Percentiles rank a stretch among this genome's conserved stretches.
Evolutionary conservation across 768 basidiomycete genomes (phyloP).

Genomic region (Boletales sp.): DNA sequence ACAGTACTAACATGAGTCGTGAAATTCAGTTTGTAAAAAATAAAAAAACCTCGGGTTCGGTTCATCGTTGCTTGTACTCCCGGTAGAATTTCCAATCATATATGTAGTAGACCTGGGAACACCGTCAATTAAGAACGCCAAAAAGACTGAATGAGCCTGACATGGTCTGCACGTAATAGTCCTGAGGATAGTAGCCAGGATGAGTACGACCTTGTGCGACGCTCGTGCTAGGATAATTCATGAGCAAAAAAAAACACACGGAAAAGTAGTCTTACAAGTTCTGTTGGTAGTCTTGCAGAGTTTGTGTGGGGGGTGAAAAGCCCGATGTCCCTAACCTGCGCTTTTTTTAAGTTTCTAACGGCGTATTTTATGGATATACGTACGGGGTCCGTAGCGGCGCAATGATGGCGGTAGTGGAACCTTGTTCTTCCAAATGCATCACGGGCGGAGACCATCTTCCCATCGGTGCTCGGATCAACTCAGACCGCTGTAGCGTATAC

Average conservation of each 20-base stretch:
- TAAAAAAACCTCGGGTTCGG: slow-evolving; percentile 9
- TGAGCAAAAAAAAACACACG: not conserved
- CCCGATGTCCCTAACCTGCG: slow-evolving; percentile 5
- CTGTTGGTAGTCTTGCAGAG: slow-evolving; percentile 5
- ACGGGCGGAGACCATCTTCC: slow-evolving; percentile 1
- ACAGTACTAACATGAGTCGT: slow-evolving; percentile 7
- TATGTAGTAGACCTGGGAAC: slow-evolving; percentile 1
- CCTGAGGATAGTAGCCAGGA: slow-evolving; percentile 1
- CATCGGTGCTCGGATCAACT: not conserved
- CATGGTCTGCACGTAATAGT: slow-evolving; percentile 9
- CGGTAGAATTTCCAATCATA: slow-evolving; percentile 2
- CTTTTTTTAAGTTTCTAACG: not conserved
- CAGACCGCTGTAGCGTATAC: slow-evolving; percentile 7
- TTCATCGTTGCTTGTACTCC: not conserved
- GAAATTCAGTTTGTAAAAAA: slow-evolving; percentile 6
- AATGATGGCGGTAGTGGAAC: not conserved
- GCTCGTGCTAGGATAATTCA: slow-evolving; percentile 6
- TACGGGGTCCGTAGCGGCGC: slow-evolving; percentile 8
- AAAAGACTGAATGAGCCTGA: slow-evolving; percentile 5
- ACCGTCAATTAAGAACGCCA: slow-evolving; percentile 1
- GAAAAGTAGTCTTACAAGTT: slow-evolving; percentile 13
- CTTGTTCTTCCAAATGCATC: slow-evolving; percentile 4
- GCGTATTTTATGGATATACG: slow-evolving; percentile 1
- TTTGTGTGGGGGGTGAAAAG: not conserved
- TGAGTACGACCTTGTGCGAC: not conserved